Evolutionary conservation across 306 rosid genomes (phyloP).

Genomic region (Arachis hypogaea): DNA sequence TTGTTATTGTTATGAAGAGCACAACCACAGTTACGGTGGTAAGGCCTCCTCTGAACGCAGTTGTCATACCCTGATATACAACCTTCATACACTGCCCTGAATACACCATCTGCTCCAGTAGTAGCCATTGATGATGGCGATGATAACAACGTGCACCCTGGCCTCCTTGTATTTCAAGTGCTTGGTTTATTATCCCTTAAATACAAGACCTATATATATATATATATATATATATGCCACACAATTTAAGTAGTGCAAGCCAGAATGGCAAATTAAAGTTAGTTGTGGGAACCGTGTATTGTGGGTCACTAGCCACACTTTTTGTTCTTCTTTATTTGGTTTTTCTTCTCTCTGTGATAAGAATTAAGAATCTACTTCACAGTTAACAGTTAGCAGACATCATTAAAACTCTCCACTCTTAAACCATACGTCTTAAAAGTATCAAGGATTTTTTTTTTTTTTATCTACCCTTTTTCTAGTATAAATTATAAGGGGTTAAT

Average conservation of each 20-base stretch:
- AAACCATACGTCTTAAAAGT: background rate
- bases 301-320: background rate
- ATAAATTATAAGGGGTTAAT: too few species aligned
- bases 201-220: too few species aligned
- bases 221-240: too few species aligned
- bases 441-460: too few species aligned
- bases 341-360: background rate
- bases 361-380: slow-evolving; percentile 6
- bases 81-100: slow-evolving; percentile 54
- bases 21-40: slow-evolving; percentile 62
- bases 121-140: slow-evolving; percentile 40
- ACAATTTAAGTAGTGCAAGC: background rate
- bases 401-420: background rate
- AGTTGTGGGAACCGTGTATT: slow-evolving; percentile 27
- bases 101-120: slow-evolving; percentile 43
- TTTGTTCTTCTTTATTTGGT: background rate
- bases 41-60: slow-evolving; percentile 65
- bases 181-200: background rate
- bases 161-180: background rate
- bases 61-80: slow-evolving; percentile 51
- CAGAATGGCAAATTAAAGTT: slow-evolving; percentile 19
- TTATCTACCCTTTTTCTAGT: too few species aligned
- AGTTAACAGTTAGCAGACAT: slow-evolving; percentile 8
- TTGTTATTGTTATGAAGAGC: slow-evolving; percentile 47
- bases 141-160: slow-evolving; percentile 7